These are phyloP conservation scores for Agaricus subrufescens DNA, from an alignment of 768 basidiomycete species.

Conservation along the genomic window DNA sequence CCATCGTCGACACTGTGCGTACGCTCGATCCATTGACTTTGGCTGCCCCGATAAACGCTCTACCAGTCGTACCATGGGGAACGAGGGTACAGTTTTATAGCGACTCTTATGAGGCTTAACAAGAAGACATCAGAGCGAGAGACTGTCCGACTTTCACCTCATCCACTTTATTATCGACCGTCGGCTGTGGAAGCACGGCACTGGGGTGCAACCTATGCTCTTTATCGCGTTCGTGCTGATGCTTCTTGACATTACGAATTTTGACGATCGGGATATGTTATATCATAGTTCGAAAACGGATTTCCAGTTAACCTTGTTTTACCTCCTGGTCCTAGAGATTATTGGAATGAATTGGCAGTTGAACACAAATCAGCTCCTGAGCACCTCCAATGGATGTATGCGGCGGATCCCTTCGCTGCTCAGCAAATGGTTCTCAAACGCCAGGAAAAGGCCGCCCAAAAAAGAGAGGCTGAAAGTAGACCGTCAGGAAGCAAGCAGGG, in stretches of 20 bases:
- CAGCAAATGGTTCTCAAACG: conserved; percentile 61
- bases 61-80: conserved; percentile 38
- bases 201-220: conserved; percentile 84
- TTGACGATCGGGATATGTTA: conserved; percentile 23
- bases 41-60: conserved; percentile 4
- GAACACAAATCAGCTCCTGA: conserved; percentile 66
- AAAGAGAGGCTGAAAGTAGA: conserved; percentile 25
- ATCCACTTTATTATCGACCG: conserved; percentile 61
- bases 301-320: conserved; percentile 71
- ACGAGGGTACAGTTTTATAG: conserved; percentile 58
- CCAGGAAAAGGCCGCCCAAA: conserved; percentile 52
- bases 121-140: conserved; percentile 70
- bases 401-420: conserved; percentile 82
- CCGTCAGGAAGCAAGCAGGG: neutral
- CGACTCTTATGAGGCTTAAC: conserved; percentile 62
- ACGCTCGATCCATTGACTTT: conserved; percentile 9
- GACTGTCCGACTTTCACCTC: conserved; percentile 66
- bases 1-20: conserved; percentile 69
- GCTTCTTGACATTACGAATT: conserved; percentile 8
- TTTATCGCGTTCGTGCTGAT: conserved; percentile 70
- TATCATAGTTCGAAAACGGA: conserved; percentile 63
- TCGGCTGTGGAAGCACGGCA: conserved; percentile 84
- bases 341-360: conserved; percentile 73
- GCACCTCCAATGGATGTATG: conserved; percentile 83
- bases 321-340: conserved; percentile 81